Conservation (phyloP, 1,139 yeast genomes). For the Keqinozyma sinolaborantium region DNA sequence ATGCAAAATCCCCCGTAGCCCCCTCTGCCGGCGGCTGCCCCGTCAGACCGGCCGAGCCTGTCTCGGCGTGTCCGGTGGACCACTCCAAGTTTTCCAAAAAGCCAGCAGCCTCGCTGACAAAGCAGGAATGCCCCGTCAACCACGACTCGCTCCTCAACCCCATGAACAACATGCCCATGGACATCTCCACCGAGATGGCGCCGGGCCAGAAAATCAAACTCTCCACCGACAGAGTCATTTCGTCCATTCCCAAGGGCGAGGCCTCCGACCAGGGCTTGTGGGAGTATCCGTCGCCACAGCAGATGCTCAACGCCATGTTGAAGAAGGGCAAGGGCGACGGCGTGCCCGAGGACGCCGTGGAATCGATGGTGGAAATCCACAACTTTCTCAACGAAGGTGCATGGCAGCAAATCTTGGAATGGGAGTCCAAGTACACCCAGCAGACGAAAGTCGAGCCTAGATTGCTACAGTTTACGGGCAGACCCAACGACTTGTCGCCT, state of each 20-base stretch:
- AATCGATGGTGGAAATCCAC: constrained; percentile 95
- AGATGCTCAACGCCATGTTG: constrained; percentile 96
- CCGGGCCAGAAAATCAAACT: constrained; percentile 79
- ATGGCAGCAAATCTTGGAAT: constrained; percentile 88
- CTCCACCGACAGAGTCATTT: constrained; percentile 79
- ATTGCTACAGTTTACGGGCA: constrained; percentile 82
- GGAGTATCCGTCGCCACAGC: constrained; percentile 99
- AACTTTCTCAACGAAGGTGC: constrained; percentile 97
- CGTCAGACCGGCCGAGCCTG: constrained; percentile 13
- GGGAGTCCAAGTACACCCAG: constrained; percentile 70
- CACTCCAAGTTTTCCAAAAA: constrained; percentile 4
- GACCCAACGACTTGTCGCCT: constrained; percentile 88
- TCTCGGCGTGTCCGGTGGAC: constrained; percentile 7
- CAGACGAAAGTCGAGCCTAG: constrained; percentile 64
- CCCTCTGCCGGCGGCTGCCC: constrained; percentile 21
- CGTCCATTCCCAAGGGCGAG: constrained; percentile 85
- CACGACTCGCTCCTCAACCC: constrained; percentile 50
- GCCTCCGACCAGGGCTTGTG: constrained; percentile 67
- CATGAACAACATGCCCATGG: constrained; percentile 83
- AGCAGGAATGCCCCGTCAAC: constrained; percentile 3
- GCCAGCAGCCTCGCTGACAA: not conserved
- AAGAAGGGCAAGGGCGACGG: constrained; percentile 86
- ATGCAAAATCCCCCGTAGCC: constrained; percentile 6
- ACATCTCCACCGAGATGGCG: constrained; percentile 59
- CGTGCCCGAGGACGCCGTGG: constrained; percentile 93